These are phyloP conservation scores for Boletus semigastroideus DNA, from an alignment of 1,284 basidiomycete species.

Conservation along the genomic window DNA sequence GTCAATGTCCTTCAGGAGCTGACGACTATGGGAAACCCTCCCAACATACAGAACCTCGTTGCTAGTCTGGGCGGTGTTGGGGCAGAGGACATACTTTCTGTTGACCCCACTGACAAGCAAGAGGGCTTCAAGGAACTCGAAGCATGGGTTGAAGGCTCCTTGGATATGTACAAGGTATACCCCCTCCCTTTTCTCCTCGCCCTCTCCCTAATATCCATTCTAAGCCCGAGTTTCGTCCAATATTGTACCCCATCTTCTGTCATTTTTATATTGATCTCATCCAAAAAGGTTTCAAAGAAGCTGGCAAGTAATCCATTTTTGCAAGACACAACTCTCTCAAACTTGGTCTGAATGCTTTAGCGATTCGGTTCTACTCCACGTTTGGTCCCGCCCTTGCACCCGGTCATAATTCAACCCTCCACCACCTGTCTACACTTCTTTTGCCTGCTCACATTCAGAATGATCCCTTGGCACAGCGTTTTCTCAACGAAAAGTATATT, in stretches of 20 bases:
- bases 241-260: constrained; percentile 94
- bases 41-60: constrained; percentile 71
- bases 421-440: constrained; percentile 81
- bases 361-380: constrained; percentile 72
- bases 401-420: constrained; percentile 71
- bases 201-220: constrained; percentile 6
- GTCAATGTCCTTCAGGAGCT: constrained; percentile 65
- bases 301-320: constrained; percentile 49
- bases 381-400: constrained; percentile 74
- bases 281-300: constrained; percentile 86
- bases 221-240: constrained; percentile 90
- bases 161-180: constrained; percentile 81
- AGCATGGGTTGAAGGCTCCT: constrained; percentile 89
- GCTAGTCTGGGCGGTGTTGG: constrained; percentile 74
- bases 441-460: constrained; percentile 85
- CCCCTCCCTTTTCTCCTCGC: constrained; percentile 4
- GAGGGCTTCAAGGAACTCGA: constrained; percentile 87
- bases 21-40: constrained; percentile 59
- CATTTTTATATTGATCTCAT: constrained; percentile 97
- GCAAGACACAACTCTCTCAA: constrained; percentile 4
- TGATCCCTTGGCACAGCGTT: constrained; percentile 82
- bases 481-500: constrained; percentile 89
- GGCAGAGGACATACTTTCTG: constrained; percentile 77
- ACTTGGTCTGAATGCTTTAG: constrained; percentile 30
- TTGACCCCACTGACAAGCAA: constrained; percentile 89